Percentiles rank a stretch among this genome's conserved stretches.
phyloP scores from a whole-genome alignment of 177 flowering plant species.

The Vitis hybrid region DNA sequence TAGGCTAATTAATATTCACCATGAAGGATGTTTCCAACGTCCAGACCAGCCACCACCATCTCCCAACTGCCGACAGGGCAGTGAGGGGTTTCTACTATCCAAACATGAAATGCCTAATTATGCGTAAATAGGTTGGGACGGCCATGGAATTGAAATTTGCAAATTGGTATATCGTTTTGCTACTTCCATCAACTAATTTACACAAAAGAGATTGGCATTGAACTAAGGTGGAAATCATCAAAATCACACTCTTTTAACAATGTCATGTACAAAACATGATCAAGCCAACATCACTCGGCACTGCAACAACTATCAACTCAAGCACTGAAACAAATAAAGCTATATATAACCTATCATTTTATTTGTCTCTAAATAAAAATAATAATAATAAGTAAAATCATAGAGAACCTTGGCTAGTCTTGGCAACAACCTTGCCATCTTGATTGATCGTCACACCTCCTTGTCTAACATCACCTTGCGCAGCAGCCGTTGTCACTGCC shows the following conservation, averaged over 20 bases:
- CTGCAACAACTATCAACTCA: background rate
- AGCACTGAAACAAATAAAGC: background rate
- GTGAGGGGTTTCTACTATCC: too few species aligned
- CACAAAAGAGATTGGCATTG: background rate
- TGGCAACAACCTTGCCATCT: conserved; percentile 31
- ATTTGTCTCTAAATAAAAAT: background rate
- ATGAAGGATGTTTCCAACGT: too few species aligned
- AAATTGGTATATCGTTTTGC: background rate
- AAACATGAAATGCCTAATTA: too few species aligned
- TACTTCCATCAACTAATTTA: background rate
- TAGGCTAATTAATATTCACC: too few species aligned
- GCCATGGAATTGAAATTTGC: too few species aligned
- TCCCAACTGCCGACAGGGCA: too few species aligned
- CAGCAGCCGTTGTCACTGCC: conserved; percentile 1
- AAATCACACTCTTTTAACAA: background rate
- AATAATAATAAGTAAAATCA: conserved; percentile 12
- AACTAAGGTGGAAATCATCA: background rate
- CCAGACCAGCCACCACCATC: too few species aligned
- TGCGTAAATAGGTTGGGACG: too few species aligned
- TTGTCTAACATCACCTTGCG: background rate
- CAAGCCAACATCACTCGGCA: background rate
- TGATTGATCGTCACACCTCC: conserved; percentile 24
- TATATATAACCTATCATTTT: background rate
- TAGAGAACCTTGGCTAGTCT: conserved; percentile 19
- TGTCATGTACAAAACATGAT: background rate